Evolutionary conservation across 495 filamentous ascomycete species (phyloP).

Genomic region (Podospora comata): DNA sequence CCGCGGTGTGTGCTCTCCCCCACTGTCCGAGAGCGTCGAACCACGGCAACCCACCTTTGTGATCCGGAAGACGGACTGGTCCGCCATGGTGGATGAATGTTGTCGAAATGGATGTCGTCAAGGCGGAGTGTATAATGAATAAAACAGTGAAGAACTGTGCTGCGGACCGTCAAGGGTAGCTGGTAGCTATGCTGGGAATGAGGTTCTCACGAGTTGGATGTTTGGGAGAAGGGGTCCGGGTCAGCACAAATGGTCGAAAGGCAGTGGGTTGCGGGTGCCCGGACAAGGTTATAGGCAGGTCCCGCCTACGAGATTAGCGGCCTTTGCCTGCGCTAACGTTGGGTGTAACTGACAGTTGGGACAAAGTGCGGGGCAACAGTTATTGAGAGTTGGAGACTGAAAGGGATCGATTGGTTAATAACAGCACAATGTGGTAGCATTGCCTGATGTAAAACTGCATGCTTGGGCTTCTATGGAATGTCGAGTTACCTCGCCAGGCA

Average conservation of each 20-base stretch:
- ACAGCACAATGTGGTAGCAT: not conserved
- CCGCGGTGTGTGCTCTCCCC: slow-evolving; percentile 16
- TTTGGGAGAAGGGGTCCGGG: not conserved
- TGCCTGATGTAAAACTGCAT: not conserved
- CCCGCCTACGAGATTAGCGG: not conserved
- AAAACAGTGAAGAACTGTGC: not conserved
- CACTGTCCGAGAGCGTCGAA: slow-evolving; percentile 14
- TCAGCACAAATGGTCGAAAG: not conserved
- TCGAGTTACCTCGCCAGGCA: not conserved
- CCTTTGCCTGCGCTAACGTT: not conserved
- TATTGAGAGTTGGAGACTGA: not conserved
- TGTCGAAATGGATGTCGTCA: slow-evolving; percentile 10
- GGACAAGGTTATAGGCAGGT: not conserved
- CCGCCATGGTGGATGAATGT: slow-evolving; percentile 54
- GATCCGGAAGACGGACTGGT: slow-evolving; percentile 82
- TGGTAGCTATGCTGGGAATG: not conserved
- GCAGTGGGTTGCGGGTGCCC: not conserved
- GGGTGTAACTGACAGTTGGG: not conserved
- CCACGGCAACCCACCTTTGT: slow-evolving; percentile 57
- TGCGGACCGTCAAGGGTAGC: not conserved
- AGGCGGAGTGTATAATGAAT: not conserved
- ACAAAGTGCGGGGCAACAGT: not conserved
- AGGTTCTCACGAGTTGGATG: not conserved
- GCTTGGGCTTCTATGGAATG: not conserved
- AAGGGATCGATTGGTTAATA: not conserved